Evolutionary conservation across 805 yeast genomes (phyloP).

Genomic region (Kluyveromyces nonfermentans): DNA sequence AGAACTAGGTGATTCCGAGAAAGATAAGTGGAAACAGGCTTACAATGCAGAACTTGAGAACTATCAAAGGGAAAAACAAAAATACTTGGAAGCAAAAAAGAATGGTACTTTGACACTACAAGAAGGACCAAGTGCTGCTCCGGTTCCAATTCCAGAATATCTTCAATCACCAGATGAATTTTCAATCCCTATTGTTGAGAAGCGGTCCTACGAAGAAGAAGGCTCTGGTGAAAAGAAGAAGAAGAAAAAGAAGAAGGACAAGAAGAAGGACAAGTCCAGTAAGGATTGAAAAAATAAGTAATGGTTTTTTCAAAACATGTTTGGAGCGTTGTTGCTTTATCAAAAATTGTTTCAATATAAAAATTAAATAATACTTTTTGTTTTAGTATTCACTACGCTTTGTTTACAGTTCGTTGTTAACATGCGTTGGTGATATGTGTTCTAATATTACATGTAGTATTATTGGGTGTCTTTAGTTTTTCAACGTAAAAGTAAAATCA

Average conservation of each 20-base stretch:
- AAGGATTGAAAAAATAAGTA: slow-evolving; percentile 4
- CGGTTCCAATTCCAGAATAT: slow-evolving; percentile 33
- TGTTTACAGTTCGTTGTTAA: background rate
- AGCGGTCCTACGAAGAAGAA: slow-evolving; percentile 31
- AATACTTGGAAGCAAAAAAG: slow-evolving; percentile 38
- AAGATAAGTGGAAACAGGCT: slow-evolving; percentile 59
- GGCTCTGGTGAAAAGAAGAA: slow-evolving; percentile 32
- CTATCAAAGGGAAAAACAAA: slow-evolving; percentile 39
- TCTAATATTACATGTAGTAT: too few species aligned
- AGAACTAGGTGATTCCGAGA: slow-evolving; percentile 56
- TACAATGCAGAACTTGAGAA: slow-evolving; percentile 35
- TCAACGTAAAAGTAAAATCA: too few species aligned
- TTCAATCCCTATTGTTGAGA: slow-evolving; percentile 22
- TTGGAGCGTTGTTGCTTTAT: slow-evolving; percentile 2
- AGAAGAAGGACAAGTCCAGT: slow-evolving; percentile 33
- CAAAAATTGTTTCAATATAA: background rate
- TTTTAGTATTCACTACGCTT: background rate
- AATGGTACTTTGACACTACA: slow-evolving; percentile 26
- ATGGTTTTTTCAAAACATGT: background rate
- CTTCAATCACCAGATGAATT: slow-evolving; percentile 17
- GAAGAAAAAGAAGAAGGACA: slow-evolving; percentile 46
- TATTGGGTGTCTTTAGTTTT: too few species aligned
- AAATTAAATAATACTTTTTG: background rate
- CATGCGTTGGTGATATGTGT: background rate
- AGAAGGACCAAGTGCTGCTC: slow-evolving; percentile 31